Percentiles rank a stretch among this genome's conserved stretches.
Evolutionary conservation across 2,329 filamentous ascomycete genomes (phyloP).

Genomic region (Neopestalotiopsis rosae): DNA sequence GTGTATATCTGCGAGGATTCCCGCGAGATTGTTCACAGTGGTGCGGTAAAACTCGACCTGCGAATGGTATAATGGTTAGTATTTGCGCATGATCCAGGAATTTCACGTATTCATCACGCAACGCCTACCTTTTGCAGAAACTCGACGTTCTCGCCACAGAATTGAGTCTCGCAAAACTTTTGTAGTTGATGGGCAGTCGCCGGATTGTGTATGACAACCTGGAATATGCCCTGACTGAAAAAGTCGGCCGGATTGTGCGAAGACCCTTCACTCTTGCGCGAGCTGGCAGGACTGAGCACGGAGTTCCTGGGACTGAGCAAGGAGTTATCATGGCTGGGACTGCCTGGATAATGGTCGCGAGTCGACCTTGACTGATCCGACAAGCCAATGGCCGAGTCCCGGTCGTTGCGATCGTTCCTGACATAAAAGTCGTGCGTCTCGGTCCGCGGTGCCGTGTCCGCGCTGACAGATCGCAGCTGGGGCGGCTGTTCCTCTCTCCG

Average conservation of each 20-base stretch:
- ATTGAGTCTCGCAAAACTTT: slow-evolving; percentile 44
- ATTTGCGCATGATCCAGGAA: not conserved
- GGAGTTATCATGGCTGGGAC: not conserved
- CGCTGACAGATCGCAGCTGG: not conserved
- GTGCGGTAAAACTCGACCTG: slow-evolving; percentile 49
- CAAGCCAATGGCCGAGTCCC: not conserved
- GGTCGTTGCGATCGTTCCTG: not conserved
- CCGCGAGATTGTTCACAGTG: slow-evolving; percentile 45
- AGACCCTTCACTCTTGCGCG: slow-evolving; percentile 4
- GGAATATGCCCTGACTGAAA: slow-evolving; percentile 46
- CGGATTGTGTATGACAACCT: slow-evolving; percentile 47
- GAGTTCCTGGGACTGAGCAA: not conserved
- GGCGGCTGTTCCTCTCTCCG: not conserved
- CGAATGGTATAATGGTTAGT: not conserved
- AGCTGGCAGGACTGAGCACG: not conserved
- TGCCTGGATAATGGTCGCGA: not conserved
- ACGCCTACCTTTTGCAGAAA: slow-evolving; percentile 49
- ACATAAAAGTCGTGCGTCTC: not conserved
- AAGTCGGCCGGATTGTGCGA: slow-evolving; percentile 42
- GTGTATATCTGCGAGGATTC: slow-evolving; percentile 40
- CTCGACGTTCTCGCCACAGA: slow-evolving; percentile 49
- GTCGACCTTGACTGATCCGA: slow-evolving; percentile 1
- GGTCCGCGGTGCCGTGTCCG: not conserved
- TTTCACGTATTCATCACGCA: not conserved
- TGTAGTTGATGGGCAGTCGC: slow-evolving; percentile 47